Percentiles rank a stretch among this genome's conserved stretches.
Conservation (phyloP, 2,329 filamentous ascomycete species). For the Stagonosporopsis rhizophila region DNA sequence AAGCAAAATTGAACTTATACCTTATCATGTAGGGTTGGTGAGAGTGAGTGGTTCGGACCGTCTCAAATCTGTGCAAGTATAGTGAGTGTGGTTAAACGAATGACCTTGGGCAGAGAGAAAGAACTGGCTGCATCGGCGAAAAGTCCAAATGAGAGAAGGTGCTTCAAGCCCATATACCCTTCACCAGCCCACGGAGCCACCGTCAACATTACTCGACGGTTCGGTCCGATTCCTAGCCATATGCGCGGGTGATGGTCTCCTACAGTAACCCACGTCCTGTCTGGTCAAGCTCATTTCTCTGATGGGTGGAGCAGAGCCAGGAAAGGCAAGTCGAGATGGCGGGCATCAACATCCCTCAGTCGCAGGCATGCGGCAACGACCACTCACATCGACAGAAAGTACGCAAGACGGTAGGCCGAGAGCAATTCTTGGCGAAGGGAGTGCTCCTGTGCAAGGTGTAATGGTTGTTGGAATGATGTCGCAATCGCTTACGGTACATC, state of each 20-base stretch:
- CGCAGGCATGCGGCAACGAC: constrained; percentile 9
- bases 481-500: neutral
- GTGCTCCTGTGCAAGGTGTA: neutral
- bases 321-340: neutral
- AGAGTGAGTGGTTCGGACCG: neutral
- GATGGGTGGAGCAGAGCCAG: constrained; percentile 1
- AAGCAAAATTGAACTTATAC: neutral
- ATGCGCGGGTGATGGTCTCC: neutral
- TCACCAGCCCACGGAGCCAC: neutral
- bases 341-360: neutral
- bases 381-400: neutral
- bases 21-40: neutral
- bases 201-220: neutral
- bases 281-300: constrained; percentile 3
- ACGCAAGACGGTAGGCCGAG: neutral
- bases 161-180: constrained; percentile 8
- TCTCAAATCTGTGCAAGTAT: constrained; percentile 2
- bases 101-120: constrained; percentile 7
- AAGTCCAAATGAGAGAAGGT: neutral
- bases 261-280: neutral
- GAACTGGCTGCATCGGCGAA: constrained; percentile 12
- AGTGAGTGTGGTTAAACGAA: constrained; percentile 9
- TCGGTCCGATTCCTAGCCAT: constrained; percentile 3
- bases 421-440: neutral
- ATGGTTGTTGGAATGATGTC: neutral